A percentile compares a stretch with the other conserved stretches of the same genome.
phyloP scores from a whole-genome alignment of 306 rosid species.

The Neltuma alba region DNA sequence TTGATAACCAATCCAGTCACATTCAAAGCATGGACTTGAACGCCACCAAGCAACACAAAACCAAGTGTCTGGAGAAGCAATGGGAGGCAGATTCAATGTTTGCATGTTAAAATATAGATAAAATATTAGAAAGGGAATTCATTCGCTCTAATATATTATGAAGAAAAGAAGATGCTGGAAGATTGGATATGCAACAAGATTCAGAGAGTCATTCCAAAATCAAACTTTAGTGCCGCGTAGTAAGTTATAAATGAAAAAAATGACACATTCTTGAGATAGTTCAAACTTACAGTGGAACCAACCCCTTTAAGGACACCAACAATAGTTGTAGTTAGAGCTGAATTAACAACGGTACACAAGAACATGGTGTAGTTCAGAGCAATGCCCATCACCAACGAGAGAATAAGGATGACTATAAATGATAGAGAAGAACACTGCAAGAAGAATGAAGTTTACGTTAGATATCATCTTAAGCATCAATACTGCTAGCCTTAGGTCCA shows the following conservation, averaged over 20 bases:
- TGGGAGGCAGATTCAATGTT: slow-evolving; percentile 14
- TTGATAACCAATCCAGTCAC: slow-evolving; percentile 90
- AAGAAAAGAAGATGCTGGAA: slow-evolving; percentile 4
- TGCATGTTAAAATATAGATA: background rate
- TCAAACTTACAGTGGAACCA: slow-evolving; percentile 81
- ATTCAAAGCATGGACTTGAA: slow-evolving; percentile 81
- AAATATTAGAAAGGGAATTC: slow-evolving; percentile 3
- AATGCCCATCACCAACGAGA: slow-evolving; percentile 90
- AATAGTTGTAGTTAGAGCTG: slow-evolving; percentile 91
- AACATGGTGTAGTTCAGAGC: slow-evolving; percentile 98
- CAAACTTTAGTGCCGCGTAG: slow-evolving; percentile 4
- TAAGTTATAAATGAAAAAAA: slow-evolving; percentile 32
- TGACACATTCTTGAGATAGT: slow-evolving; percentile 3
- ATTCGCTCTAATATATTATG: background rate
- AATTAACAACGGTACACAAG: slow-evolving; percentile 92
- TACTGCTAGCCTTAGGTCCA: background rate
- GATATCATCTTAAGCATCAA: slow-evolving; percentile 20
- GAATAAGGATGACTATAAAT: slow-evolving; percentile 71
- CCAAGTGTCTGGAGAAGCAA: slow-evolving; percentile 75
- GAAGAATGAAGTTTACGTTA: slow-evolving; percentile 21
- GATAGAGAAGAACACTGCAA: slow-evolving; percentile 82
- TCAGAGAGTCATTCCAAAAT: slow-evolving; percentile 17
- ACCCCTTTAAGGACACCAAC: slow-evolving; percentile 99
- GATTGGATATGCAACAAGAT: background rate
- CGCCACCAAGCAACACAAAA: slow-evolving; percentile 81